phyloP scores from a whole-genome alignment of 495 filamentous ascomycete genomes.

The Aspergillus carlsbadensis region DNA sequence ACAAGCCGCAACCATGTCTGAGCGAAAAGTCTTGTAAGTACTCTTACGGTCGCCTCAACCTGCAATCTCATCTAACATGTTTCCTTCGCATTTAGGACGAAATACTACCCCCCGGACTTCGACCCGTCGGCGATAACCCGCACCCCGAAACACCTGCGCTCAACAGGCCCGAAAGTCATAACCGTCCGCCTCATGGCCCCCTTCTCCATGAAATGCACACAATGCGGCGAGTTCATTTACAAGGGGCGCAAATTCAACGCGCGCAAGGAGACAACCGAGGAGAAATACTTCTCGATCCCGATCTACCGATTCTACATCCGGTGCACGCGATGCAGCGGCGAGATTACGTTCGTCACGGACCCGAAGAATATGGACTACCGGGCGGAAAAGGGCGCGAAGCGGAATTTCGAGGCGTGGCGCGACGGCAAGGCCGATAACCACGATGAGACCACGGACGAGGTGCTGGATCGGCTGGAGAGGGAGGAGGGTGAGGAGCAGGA shows the following conservation, averaged over 20 bases:
- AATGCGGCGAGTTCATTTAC: conserved; percentile 94
- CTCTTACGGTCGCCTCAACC: background rate
- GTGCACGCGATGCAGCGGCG: conserved; percentile 83
- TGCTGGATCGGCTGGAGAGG: conserved; percentile 77
- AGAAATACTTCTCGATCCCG: conserved; percentile 84
- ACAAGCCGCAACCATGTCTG: conserved; percentile 66
- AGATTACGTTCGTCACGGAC: conserved; percentile 95
- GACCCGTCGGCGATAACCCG: conserved; percentile 83
- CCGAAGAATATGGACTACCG: conserved; percentile 93
- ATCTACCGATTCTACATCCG: conserved; percentile 95
- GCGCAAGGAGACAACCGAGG: conserved; percentile 88
- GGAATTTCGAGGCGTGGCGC: conserved; percentile 93
- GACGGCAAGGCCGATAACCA: conserved; percentile 48
- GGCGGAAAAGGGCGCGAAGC: conserved; percentile 81
- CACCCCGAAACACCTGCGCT: conserved; percentile 59
- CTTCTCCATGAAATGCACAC: conserved; percentile 88
- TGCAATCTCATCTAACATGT: too few relatives aligned
- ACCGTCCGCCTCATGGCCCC: conserved; percentile 97
- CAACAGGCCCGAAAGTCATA: conserved; percentile 73
- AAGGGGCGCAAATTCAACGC: conserved; percentile 97
- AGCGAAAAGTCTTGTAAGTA: conserved; percentile 50
- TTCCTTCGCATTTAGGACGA: conserved; percentile 30
- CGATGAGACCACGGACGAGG: conserved; percentile 81
- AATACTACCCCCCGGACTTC: conserved; percentile 96
- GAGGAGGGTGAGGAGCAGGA: conserved; percentile 62